These are phyloP conservation scores for Leptodontidium sp. DNA, from an alignment of 2,329 filamentous ascomycete genomes.

Conservation along the genomic window DNA sequence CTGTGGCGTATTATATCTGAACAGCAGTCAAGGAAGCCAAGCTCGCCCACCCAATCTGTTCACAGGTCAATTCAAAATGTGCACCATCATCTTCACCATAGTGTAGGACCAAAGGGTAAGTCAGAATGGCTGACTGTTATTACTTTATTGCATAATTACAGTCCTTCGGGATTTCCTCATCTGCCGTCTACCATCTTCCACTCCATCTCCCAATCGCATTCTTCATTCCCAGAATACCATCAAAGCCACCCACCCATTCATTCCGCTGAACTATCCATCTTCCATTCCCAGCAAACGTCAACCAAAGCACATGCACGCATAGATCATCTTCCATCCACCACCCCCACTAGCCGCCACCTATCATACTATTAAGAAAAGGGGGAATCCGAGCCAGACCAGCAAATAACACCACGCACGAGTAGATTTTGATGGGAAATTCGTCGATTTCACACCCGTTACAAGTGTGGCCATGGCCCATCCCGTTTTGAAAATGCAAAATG, in stretches of 20 bases:
- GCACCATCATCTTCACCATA: not conserved
- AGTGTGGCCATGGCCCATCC: constrained; percentile 27
- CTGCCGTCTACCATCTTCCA: constrained; percentile 8
- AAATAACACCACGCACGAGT: constrained; percentile 15
- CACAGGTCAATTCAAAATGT: no score
- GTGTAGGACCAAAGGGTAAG: not conserved
- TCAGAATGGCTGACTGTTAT: constrained; percentile 8
- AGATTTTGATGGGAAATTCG: constrained; percentile 24
- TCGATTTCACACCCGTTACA: constrained; percentile 25
- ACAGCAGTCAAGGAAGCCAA: no score
- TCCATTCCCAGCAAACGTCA: constrained; percentile 9
- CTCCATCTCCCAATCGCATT: constrained; percentile 6
- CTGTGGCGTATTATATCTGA: no score
- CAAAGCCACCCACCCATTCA: not conserved
- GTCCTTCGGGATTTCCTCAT: not conserved
- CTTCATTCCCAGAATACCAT: constrained; percentile 6
- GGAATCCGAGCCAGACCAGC: constrained; percentile 9
- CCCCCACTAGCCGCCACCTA: constrained; percentile 14
- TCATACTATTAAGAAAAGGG: constrained; percentile 23
- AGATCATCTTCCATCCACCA: constrained; percentile 1
- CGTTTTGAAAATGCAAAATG: constrained; percentile 35
- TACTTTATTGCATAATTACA: constrained; percentile 22
- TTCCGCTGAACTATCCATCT: constrained; percentile 11
- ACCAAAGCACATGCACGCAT: constrained; percentile 23
- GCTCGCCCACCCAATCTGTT: no score